Base-by-base conservation (phyloP, 306 rosid species). In the Acmispon strigosus region DNA sequence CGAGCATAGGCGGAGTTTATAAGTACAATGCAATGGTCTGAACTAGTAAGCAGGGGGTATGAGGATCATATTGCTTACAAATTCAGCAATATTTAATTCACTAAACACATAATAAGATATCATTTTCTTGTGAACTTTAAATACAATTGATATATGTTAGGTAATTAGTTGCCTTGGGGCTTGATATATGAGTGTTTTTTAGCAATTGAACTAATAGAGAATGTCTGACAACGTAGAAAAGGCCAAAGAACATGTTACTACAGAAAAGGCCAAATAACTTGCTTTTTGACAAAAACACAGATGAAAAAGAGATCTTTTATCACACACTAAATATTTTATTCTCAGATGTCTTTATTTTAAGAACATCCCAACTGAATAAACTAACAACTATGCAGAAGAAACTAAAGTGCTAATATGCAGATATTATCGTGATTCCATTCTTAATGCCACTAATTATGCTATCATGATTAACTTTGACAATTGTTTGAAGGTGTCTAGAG, bases 251-350 rank as follows among this genome's bases (percentile, higher is more conserved):
- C 52, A 67, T 41, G 52, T 19, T 15, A 67, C 63, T 14, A 60
- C 37, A 49, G 71, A 69, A 60, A 76, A 64, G 32, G 60, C 13
- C 22, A 60, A 36, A 52, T 48, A 58, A 58, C 62, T 18, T 32
- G 6, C 16, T 37, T 73, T 37, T 29, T 10, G 7, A 49, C 41
- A 29, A 29, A 44, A 37, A 73, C 45, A 60, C 11, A 62, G n/a
- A 6, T 20, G 22, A 0, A 27, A 39, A 73, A 2, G 9, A 15
- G 27, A 52, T 19, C 6, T 51, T 54, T 14, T 15, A 9, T 45
- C 12, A 7, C 32, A 48, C 22, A 7, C 50, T 18, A 14, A 48
- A 13, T 19, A 9, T 32, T 17, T 27, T 70, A 11, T 32, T 29
- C 59, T 29, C 14, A 20, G 22, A 29, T 19, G 10, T 19, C 7